These are phyloP conservation scores for Amanita rimosa DNA, from an alignment of 768 basidiomycete species.

Conservation along the genomic window DNA sequence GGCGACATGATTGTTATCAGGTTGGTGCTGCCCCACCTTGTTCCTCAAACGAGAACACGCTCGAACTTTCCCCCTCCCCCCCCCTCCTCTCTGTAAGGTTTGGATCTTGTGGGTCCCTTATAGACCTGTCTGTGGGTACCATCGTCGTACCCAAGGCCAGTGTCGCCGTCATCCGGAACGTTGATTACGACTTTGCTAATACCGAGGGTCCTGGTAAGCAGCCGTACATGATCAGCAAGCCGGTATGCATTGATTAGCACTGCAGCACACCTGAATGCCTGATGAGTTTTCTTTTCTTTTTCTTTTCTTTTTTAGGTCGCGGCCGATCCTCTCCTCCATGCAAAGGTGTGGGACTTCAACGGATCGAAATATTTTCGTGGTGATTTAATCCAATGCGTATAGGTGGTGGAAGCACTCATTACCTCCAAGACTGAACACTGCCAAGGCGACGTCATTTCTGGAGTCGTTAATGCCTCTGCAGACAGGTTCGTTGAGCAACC, in stretches of 20 bases:
- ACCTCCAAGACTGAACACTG: constrained; percentile 30
- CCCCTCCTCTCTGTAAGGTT: constrained; percentile 44
- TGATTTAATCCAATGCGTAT: constrained; percentile 8
- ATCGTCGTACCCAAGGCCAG: constrained; percentile 62
- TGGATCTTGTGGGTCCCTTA: constrained; percentile 72
- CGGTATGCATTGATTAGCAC: constrained; percentile 26
- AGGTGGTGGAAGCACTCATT: constrained; percentile 38
- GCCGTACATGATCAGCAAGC: constrained; percentile 61
- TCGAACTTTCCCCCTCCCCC: not conserved
- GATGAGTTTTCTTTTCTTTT: constrained; percentile 3
- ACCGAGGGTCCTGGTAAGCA: constrained; percentile 25
- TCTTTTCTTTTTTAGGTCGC: too few relatives aligned
- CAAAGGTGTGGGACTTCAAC: constrained; percentile 28
- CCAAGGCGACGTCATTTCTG: constrained; percentile 26
- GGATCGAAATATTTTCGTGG: not conserved
- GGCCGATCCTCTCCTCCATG: constrained; percentile 46
- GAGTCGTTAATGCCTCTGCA: constrained; percentile 63
- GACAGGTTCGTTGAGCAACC: constrained; percentile 44
- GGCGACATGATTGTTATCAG: constrained; percentile 49
- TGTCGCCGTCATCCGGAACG: constrained; percentile 60
- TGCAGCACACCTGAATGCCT: not conserved
- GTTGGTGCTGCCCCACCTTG: constrained; percentile 14
- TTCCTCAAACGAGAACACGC: not conserved
- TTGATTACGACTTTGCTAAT: constrained; percentile 62
- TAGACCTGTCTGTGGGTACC: constrained; percentile 61